Percentiles rank a stretch among this genome's conserved stretches.
These are phyloP conservation scores for Luffa acutangula DNA, from an alignment of 306 rosid species.

Conservation along the genomic window DNA sequence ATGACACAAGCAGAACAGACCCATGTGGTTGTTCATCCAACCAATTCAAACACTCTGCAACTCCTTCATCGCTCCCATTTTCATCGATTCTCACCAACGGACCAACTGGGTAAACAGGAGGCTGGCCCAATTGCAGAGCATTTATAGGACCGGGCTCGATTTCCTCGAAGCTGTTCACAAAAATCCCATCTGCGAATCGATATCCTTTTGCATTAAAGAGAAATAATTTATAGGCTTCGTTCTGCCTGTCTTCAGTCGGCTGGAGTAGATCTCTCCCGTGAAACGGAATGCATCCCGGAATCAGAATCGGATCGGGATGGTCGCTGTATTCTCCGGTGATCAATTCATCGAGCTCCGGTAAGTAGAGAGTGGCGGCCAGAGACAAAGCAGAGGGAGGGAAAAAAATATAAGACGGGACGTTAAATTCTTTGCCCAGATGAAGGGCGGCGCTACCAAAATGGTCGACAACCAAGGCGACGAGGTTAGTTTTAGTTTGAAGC, in stretches of 20 bases:
- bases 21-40: slow-evolving; percentile 28
- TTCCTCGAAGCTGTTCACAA: slow-evolving; percentile 46
- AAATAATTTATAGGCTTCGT: slow-evolving; percentile 34
- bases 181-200: slow-evolving; percentile 27
- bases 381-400: slow-evolving; percentile 35
- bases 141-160: slow-evolving; percentile 36
- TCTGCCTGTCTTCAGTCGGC: slow-evolving; percentile 39
- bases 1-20: slow-evolving; percentile 23
- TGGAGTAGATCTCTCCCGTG: slow-evolving; percentile 36
- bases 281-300: slow-evolving; percentile 48
- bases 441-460: slow-evolving; percentile 54
- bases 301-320: slow-evolving; percentile 24
- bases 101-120: slow-evolving; percentile 45
- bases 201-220: slow-evolving; percentile 23
- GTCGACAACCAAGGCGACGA: slow-evolving; percentile 33
- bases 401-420: slow-evolving; percentile 25
- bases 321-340: slow-evolving; percentile 35
- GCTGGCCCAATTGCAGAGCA: slow-evolving; percentile 25
- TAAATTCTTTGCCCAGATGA: slow-evolving; percentile 28
- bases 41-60: slow-evolving; percentile 23
- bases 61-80: neutral
- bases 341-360: slow-evolving; percentile 29
- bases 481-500: neutral
- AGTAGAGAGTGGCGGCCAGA: slow-evolving; percentile 20
- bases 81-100: slow-evolving; percentile 25